Conservation (phyloP, 352 stramenopile species). For the Peronosclerospora sorghi region DNA sequence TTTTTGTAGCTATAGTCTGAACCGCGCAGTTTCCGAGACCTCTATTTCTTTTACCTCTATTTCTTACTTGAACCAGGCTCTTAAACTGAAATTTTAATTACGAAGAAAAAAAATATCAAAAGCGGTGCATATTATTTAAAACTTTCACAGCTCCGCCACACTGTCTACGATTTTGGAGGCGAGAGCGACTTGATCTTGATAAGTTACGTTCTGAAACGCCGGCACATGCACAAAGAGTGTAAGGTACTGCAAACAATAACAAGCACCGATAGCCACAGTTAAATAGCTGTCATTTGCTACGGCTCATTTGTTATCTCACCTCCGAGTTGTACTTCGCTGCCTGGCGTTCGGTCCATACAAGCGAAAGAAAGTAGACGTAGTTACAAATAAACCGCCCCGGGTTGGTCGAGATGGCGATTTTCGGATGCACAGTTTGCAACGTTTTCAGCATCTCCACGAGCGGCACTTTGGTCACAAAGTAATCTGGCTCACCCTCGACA, state of each 20-base stretch:
- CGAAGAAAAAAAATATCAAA: too few species aligned
- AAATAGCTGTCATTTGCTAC: background rate
- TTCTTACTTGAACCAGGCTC: too few species aligned
- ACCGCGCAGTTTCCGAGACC: too few species aligned
- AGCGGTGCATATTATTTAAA: background rate
- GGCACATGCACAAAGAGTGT: conserved; percentile 75
- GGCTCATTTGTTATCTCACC: conserved; percentile 13
- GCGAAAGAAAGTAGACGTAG: conserved; percentile 74
- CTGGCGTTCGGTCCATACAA: conserved; percentile 48
- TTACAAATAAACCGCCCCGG: conserved; percentile 82
- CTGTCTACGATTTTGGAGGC: conserved; percentile 48
- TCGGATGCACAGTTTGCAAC: conserved; percentile 22
- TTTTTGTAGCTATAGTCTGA: too few species aligned
- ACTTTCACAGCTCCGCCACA: conserved; percentile 19
- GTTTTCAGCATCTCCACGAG: conserved; percentile 41
- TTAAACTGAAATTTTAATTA: too few species aligned
- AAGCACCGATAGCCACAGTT: conserved; percentile 1
- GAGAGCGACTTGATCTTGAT: conserved; percentile 52
- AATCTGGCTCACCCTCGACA: conserved; percentile 26
- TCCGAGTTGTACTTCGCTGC: conserved; percentile 18
- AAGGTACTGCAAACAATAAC: conserved; percentile 23
- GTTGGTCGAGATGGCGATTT: conserved; percentile 48
- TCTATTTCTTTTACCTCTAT: too few species aligned
- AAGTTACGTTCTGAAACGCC: conserved; percentile 38
- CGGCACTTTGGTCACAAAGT: conserved; percentile 39